Base-by-base conservation (phyloP, 129 eudicot species). In the Deinandra increscens region DNA sequence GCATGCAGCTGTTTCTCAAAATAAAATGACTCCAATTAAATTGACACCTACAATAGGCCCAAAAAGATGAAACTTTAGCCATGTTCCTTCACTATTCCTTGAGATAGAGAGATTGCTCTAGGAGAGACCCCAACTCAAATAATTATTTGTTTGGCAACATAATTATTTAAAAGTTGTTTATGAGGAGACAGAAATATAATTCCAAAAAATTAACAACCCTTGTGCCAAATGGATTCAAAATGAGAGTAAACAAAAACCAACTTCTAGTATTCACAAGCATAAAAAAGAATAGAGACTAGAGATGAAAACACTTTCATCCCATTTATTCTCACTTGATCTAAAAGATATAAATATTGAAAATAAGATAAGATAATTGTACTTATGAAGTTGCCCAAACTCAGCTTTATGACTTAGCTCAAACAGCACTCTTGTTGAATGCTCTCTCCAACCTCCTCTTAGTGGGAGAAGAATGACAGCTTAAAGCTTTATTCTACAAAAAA, bases 401-500 rank as follows among this genome's bases (percentile, higher is more conserved):
- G 9, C 39, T 53, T 26, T 58, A 60, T 20, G 22, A 55, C 42
- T 26, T 60, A 68, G 34, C 51, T 67, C 41, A 70, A 81, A 46
- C 78, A 68, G 49, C 76, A 64, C 54, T 68, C 34, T 48, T 81
- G 41, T 87, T 72, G 70, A 71, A 68, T 50, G 84, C 55, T 77
- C 79, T 75, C 70, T 78, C 95, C 76, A 88, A 71, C 79, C 86
- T 81, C 53, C 69, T 61, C 75, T 70, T 80, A 58, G 67, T 69
- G 31, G 95, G 87, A n/a, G 82, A 70, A 50, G 87, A 71, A 56
- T 80, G 81, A 79, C 85, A 74, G 9, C 79, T 75, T 38, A 72
- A 70, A 17, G 63, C 71, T 75, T 78, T 74, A 49, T 73, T 73
- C 91, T 80, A 68, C 81, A 85, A 19, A 75, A 19, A n/a, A 71